phyloP scores from a whole-genome alignment of 2,329 filamentous ascomycete species.

The Pezicula rhizophila region DNA sequence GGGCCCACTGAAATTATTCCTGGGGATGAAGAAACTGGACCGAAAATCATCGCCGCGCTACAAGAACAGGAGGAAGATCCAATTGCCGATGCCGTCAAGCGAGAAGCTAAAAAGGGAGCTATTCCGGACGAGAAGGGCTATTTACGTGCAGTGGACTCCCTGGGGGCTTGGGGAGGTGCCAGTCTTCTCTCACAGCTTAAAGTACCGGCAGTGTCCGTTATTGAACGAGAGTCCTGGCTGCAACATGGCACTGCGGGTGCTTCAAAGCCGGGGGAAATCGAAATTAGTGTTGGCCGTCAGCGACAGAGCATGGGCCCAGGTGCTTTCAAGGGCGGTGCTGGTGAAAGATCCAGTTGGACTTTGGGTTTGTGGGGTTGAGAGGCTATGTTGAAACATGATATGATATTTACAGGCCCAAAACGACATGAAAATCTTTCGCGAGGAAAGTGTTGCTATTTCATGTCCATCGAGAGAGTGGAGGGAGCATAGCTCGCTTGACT shows the following conservation, averaged over 20 bases:
- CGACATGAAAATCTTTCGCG: no score
- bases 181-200: conserved; percentile 65
- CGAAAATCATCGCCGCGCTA: conserved; percentile 10
- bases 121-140: conserved; percentile 45
- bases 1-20: conserved; percentile 12
- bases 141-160: conserved; percentile 59
- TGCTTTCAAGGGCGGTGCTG: conserved; percentile 37
- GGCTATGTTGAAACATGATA: background rate
- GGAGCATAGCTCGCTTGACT: no score
- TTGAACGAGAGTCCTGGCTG: conserved; percentile 67
- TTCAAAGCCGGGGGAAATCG: conserved; percentile 45
- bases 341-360: conserved; percentile 48
- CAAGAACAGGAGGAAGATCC: conserved; percentile 45
- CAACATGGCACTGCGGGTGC: conserved; percentile 61
- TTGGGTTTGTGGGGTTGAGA: conserved; percentile 50
- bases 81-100: conserved; percentile 52
- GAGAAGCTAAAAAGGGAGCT: conserved; percentile 34
- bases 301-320: conserved; percentile 60
- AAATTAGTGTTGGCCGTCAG: conserved; percentile 49
- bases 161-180: conserved; percentile 70
- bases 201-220: conserved; percentile 59
- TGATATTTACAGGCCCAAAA: no score
- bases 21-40: conserved; percentile 1
- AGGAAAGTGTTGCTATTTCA: no score
- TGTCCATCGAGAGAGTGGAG: no score